Percentiles rank a stretch among this genome's conserved stretches.
phyloP scores from a whole-genome alignment of 495 filamentous ascomycete species.

The Darksidea phi region DNA sequence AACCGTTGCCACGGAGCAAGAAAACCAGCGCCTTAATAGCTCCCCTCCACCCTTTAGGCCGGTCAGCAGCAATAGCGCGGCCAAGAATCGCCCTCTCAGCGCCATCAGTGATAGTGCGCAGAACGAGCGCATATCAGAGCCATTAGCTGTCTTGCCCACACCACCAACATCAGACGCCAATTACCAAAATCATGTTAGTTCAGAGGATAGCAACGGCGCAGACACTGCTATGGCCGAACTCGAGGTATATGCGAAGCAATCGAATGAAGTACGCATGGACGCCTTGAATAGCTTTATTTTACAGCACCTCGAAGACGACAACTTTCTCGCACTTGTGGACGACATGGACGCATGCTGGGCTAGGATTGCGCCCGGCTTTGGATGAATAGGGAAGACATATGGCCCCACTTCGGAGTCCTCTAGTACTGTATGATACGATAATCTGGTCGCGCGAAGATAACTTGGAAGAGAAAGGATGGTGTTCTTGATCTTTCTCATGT shows the following conservation, averaged over 20 bases:
- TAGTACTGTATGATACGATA: too few species aligned
- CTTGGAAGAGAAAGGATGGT: too few species aligned
- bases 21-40: background rate
- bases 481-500: too few species aligned
- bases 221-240: constrained; percentile 29
- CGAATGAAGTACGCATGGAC: constrained; percentile 39
- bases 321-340: constrained; percentile 47
- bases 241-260: constrained; percentile 40
- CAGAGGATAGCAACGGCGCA: background rate
- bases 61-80: too few species aligned
- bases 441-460: too few species aligned
- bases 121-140: background rate
- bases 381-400: too few species aligned
- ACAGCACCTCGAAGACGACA: constrained; percentile 44
- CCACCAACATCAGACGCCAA: background rate
- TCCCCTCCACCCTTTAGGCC: background rate
- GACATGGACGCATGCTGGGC: constrained; percentile 41
- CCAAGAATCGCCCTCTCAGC: too few species aligned
- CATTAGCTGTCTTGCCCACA: background rate
- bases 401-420: too few species aligned
- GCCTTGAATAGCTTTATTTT: constrained; percentile 48
- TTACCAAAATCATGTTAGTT: background rate
- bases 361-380: too few species aligned
- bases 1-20: background rate
- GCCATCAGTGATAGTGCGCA: too few species aligned